These are phyloP conservation scores for Tulasnella sp. DNA, from an alignment of 768 basidiomycete genomes.

Conservation along the genomic window DNA sequence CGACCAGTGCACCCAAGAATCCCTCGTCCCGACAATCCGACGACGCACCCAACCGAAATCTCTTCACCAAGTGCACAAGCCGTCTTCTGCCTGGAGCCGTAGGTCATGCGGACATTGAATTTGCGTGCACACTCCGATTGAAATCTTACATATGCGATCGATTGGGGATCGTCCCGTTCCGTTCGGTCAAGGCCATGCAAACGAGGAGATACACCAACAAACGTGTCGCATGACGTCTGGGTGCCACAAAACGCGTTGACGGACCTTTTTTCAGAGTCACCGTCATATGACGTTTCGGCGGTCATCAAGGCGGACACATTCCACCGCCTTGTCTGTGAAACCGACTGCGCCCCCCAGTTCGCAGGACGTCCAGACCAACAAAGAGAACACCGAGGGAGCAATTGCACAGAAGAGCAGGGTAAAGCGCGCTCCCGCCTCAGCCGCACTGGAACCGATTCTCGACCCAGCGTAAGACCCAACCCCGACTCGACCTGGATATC, in stretches of 20 bases:
- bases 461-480: not conserved
- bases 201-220: not conserved
- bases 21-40: not conserved
- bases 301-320: not conserved
- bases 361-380: not conserved
- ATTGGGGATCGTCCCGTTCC: not conserved
- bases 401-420: not conserved
- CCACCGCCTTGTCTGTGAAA: not conserved
- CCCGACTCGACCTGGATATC: not conserved
- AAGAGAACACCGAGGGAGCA: not conserved
- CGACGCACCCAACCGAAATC: not conserved
- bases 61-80: not conserved
- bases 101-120: not conserved
- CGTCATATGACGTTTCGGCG: conserved; percentile 9
- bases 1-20: not conserved
- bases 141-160: not conserved
- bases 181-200: not conserved
- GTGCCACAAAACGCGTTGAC: too few relatives aligned
- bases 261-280: not conserved
- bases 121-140: not conserved
- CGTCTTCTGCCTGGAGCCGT: not conserved
- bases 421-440: not conserved
- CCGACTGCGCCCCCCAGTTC: not conserved
- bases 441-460: not conserved
- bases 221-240: conserved; percentile 1